Evolutionary conservation across 1,139 yeast genomes (phyloP).

Genomic region (Hyphopichia fennica): DNA sequence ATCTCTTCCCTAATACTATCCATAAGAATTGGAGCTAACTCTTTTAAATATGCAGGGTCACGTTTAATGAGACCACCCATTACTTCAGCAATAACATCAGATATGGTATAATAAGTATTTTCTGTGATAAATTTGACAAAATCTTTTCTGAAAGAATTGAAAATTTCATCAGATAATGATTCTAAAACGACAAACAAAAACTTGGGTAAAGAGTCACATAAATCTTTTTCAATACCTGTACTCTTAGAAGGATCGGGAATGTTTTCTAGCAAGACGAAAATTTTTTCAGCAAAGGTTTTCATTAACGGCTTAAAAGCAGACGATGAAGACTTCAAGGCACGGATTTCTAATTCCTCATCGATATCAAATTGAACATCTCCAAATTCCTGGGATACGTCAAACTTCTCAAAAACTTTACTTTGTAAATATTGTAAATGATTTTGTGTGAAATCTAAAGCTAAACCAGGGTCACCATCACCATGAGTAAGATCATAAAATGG

Average conservation of each 20-base stretch:
- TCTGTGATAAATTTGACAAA: constrained; percentile 58
- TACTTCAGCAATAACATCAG: constrained; percentile 68
- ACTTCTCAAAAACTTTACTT: constrained; percentile 22
- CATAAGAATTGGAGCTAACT: constrained; percentile 45
- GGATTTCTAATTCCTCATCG: constrained; percentile 47
- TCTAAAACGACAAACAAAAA: constrained; percentile 68
- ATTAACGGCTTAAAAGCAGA: constrained; percentile 67
- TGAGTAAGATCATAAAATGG: constrained; percentile 62
- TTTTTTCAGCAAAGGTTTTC: constrained; percentile 54
- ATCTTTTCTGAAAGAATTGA: constrained; percentile 49
- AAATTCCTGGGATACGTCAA: constrained; percentile 7
- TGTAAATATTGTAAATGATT: constrained; percentile 58
- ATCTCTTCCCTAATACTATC: constrained; percentile 67
- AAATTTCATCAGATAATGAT: constrained; percentile 67
- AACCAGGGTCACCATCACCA: constrained; percentile 46
- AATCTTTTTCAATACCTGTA: constrained; percentile 49
- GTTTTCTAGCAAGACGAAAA: constrained; percentile 71
- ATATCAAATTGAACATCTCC: constrained; percentile 16
- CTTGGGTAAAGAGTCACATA: constrained; percentile 61
- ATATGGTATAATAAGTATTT: constrained; percentile 63
- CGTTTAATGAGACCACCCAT: constrained; percentile 69
- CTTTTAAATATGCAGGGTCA: constrained; percentile 50
- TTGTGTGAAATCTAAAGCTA: constrained; percentile 74
- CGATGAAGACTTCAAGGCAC: constrained; percentile 73
- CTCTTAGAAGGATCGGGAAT: constrained; percentile 62